Conservation (phyloP, 805 yeast species). For the Candida nitratophila region DNA sequence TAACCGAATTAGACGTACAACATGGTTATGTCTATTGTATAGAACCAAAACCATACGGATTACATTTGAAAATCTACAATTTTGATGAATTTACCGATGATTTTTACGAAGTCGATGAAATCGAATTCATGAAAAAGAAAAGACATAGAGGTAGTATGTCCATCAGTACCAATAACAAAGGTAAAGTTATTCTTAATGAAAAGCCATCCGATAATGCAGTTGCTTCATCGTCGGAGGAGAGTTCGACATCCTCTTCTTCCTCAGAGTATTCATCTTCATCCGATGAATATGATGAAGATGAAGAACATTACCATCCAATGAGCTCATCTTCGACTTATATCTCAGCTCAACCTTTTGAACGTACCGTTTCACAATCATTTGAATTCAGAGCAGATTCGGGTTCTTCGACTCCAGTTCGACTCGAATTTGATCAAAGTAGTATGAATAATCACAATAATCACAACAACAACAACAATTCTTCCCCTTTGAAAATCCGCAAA, state of each 20-base stretch:
- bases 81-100: constrained; percentile 27
- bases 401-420: not conserved
- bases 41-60: constrained; percentile 32
- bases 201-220: not conserved
- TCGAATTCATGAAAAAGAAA: constrained; percentile 27
- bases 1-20: constrained; percentile 31
- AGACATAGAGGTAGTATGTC: constrained; percentile 23
- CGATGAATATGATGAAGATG: not conserved
- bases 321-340: too few relatives aligned
- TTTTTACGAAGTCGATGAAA: constrained; percentile 31
- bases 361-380: not conserved
- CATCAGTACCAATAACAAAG: constrained; percentile 6
- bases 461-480: not conserved
- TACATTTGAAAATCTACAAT: constrained; percentile 30
- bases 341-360: constrained; percentile 1
- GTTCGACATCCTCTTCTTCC: not conserved
- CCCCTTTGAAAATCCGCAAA: not conserved
- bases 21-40: constrained; percentile 29
- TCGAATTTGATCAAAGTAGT: not conserved
- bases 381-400: constrained; percentile 1
- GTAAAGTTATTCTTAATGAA: not conserved
- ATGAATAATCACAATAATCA: too few relatives aligned
- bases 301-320: not conserved
- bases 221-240: not conserved
- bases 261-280: not conserved